Evolutionary conservation across 345 rosid genomes (phyloP), one percentile per base, ranked within the genome.

Genomic region (Isatis tinctoria): DNA sequence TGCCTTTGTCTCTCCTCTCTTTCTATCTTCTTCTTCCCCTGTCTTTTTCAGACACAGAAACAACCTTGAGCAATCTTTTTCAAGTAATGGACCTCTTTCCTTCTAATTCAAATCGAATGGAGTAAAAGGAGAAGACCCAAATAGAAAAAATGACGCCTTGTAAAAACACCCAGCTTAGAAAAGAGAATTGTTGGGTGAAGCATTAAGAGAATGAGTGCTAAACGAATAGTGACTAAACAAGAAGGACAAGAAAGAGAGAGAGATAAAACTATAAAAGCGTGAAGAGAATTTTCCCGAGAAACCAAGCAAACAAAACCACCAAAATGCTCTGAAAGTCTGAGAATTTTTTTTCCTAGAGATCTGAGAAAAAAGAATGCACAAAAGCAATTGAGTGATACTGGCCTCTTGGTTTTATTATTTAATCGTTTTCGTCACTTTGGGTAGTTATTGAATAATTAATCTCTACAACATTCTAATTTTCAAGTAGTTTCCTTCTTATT

Each of bases 261-360:
- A 65, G 48, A n/a, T 39, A 26, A 20, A 10, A 80, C 37, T 56
- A 52, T 30, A 60, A 62, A 27, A 47, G 67, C 18, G 13, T 18
- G 68, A 65, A 48, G 72, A 62, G 86, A 84, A 78, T 81, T 86
- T 81, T 83, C 81, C 81, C 64, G 81, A 81, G 89, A 78, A 83
- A 81, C 75, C 79, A 78, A 81, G 73, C 72, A 67, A 43, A 76
- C 78, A 63, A 69, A 72, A 32, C 66, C 66, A 74, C 70, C 61
- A 76, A 75, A 65, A 64, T 72, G 58, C 64, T 74, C 80, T 75
- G 82, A 81, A 88, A 84, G 85, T 85, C 85, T 82, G 87, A 87
- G 88, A 86, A 70, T 0, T 18, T 77, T 57, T 77, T 65, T 83
- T 51, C 86, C 91, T 89, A 79, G 97, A 91, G 98, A 94, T 94